Evolutionary conservation across 345 rosid species (phyloP).

Genomic region (Anacardium occidentale): DNA sequence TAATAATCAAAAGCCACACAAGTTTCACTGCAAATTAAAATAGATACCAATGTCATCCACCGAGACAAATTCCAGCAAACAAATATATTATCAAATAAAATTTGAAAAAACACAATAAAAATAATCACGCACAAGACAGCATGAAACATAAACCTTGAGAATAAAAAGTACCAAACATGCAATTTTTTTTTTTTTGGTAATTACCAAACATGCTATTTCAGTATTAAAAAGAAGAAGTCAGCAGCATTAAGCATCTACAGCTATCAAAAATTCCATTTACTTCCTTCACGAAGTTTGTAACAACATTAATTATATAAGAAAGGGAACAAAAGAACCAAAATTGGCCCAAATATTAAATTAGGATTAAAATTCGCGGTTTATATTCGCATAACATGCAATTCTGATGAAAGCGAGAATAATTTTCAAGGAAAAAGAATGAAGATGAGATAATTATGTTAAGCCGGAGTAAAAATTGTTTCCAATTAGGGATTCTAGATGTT

Average conservation of each 20-base stretch:
- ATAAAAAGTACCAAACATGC: too few relatives aligned
- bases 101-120: not conserved
- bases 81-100: not conserved
- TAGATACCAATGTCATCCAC: not conserved
- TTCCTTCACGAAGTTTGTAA: not conserved
- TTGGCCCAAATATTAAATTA: not conserved
- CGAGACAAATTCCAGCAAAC: not conserved
- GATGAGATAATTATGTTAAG: not conserved
- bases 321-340: not conserved
- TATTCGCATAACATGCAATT: not conserved
- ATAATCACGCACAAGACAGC: not conserved
- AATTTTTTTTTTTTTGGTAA: too few relatives aligned
- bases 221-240: not conserved
- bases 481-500: not conserved
- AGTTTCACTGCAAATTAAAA: constrained; percentile 8
- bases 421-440: not conserved
- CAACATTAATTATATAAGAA: not conserved
- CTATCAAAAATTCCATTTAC: not conserved
- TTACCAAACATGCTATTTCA: too few relatives aligned
- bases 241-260: not conserved
- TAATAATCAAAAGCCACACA: constrained; percentile 11
- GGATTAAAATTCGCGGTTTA: not conserved
- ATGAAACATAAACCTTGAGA: not conserved
- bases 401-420: not conserved
- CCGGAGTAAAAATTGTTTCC: not conserved